Evolutionary conservation across 2,329 filamentous ascomycete genomes (phyloP), one percentile per base, ranked within the genome.

Genomic region (Aphanocladium album): DNA sequence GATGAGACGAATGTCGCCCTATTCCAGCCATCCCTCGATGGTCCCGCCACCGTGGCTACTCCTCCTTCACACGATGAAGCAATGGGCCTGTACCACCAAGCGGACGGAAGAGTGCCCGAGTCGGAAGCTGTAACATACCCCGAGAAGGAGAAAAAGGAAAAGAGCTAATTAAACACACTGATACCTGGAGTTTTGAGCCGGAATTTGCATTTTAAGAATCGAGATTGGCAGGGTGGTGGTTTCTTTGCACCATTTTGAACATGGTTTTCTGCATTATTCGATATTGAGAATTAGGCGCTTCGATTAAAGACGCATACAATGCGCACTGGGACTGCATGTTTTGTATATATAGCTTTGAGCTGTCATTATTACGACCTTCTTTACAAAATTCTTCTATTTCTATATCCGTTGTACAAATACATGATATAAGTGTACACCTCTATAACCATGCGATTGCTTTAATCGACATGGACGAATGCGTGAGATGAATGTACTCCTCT

Each of bases 31-130:
- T 30, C 49, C 23, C 14, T 1, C 39, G 19, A 21, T 8, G n/a
- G n/a, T 7, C 19, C 49, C 2, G n/a, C 27, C 6, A 19, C 35
- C 19, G 41, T 59, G 59, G 1, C 43, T 54, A 35, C 49, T 5
- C 69, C 67, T 3, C 68, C 68, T 5, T 61, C 69, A 1, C 68
- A 71, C 23, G 68, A 70, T 27, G 70, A 71, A 45, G 62, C 64
- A 6, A 68, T 72, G 66, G 71, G 70, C 0, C 39, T 72, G 3
- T 67, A 73, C 39, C 69, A 73, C 57, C 71, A 73, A 57, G 71
- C 71, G 1, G 66, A 73, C 25, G 71, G 70, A 3, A 66, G 59
- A 25, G 35, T 52, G 9, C 64, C 64, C 16, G 8, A 17, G 21
- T 52, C 56, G 14, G 59, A 62, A 55, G 60, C 64, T 43, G 53